Conservation (phyloP, 768 basidiomycete species). For the Tephrocybe sp. region DNA sequence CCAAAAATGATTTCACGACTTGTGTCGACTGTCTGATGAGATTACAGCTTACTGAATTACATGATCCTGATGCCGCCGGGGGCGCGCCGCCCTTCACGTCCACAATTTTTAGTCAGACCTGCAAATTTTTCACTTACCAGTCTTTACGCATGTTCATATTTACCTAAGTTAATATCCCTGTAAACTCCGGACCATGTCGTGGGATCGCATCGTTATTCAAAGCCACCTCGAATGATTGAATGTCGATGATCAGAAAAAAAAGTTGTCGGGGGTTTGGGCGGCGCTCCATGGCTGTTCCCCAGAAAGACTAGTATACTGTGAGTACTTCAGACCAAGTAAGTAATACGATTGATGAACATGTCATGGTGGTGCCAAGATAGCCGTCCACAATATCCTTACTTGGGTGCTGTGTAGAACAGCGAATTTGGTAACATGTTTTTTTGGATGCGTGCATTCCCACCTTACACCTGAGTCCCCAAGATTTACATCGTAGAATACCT, state of each 20-base stretch:
- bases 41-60: too few species aligned
- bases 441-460: background rate
- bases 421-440: slow-evolving; percentile 1
- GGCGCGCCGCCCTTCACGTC: background rate
- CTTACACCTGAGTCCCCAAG: slow-evolving; percentile 1
- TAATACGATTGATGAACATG: slow-evolving; percentile 12
- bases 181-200: background rate
- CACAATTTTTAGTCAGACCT: background rate
- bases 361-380: slow-evolving; percentile 14
- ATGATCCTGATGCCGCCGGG: background rate
- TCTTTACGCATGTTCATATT: background rate
- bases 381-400: slow-evolving; percentile 14
- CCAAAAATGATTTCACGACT: too few species aligned
- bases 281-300: slow-evolving; percentile 6
- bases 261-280: slow-evolving; percentile 3
- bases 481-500: background rate
- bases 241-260: background rate
- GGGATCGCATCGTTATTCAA: background rate
- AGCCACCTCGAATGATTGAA: background rate
- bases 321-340: background rate
- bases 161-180: background rate
- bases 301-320: slow-evolving; percentile 1
- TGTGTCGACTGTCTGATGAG: background rate
- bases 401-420: background rate
- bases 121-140: background rate